Conservation (phyloP, 2,329 filamentous ascomycete species). For the Pseudovirgaria hyperparasitica region DNA sequence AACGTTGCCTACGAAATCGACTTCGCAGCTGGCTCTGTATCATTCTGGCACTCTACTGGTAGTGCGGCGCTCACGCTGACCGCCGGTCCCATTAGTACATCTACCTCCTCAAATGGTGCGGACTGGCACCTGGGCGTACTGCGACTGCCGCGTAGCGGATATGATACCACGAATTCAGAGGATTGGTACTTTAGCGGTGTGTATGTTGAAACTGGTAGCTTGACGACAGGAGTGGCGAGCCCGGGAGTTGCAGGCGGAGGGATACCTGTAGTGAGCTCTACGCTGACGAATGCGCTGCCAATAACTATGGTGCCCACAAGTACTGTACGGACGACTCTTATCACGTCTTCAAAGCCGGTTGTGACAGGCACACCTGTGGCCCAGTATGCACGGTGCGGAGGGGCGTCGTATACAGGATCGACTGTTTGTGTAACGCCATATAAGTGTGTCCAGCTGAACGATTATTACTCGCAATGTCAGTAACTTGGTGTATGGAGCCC, state of each 20-base stretch:
- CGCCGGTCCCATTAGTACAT: constrained; percentile 46
- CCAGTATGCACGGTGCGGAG: no score
- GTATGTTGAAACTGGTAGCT: constrained; percentile 50
- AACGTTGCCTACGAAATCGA: constrained; percentile 65
- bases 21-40: constrained; percentile 48
- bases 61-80: constrained; percentile 42
- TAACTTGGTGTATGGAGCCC: no score
- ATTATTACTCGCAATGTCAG: no score
- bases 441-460: no score
- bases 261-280: no score
- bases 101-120: constrained; percentile 51
- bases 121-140: constrained; percentile 65
- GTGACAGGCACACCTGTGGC: no score
- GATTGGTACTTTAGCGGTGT: constrained; percentile 63
- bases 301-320: no score
- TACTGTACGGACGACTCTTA: no score
- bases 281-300: no score
- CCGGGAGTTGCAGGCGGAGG: constrained; percentile 8
- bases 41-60: constrained; percentile 59
- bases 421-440: no score
- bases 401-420: no score
- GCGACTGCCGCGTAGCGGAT: constrained; percentile 46
- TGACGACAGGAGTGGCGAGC: constrained; percentile 21
- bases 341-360: no score
- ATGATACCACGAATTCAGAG: constrained; percentile 40